phyloP scores from a whole-genome alignment of 331 rosid species.

The Phaseolus coccineus region DNA sequence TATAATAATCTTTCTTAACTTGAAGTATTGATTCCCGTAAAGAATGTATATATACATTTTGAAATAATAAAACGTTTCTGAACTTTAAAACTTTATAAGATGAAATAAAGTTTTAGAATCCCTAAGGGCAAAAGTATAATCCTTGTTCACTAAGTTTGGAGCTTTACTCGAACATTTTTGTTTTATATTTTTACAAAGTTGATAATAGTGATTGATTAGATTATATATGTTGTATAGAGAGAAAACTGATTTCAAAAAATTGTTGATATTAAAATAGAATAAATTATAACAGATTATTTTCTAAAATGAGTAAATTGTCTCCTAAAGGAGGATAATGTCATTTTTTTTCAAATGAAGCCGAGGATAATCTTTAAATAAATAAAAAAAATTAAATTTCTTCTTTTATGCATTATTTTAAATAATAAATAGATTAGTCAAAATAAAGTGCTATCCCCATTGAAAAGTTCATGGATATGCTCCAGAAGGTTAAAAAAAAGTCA shows the following conservation, averaged over 20 bases:
- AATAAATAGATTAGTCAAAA: background rate
- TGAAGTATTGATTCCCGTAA: too few relatives aligned
- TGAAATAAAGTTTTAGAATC: too few relatives aligned
- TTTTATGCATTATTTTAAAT: background rate
- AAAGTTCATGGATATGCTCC: background rate
- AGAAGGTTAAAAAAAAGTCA: background rate
- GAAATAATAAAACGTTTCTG: too few relatives aligned
- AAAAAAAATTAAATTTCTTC: background rate
- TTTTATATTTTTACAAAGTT: background rate
- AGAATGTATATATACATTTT: too few relatives aligned
- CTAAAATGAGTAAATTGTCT: background rate
- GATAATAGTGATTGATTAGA: background rate
- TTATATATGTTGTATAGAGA: background rate
- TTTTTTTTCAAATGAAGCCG: background rate
- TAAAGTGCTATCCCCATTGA: background rate
- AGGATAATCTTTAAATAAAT: background rate
- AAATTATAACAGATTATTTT: background rate
- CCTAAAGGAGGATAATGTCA: background rate
- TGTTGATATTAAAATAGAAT: background rate
- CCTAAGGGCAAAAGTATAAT: too few relatives aligned
- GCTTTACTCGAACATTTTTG: too few relatives aligned
- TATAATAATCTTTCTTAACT: too few relatives aligned
- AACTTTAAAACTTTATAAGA: too few relatives aligned
- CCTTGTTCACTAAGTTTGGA: too few relatives aligned
- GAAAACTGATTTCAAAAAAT: background rate